phyloP scores from a whole-genome alignment of 2,329 filamentous ascomycete genomes.

The Microsporum canis region DNA sequence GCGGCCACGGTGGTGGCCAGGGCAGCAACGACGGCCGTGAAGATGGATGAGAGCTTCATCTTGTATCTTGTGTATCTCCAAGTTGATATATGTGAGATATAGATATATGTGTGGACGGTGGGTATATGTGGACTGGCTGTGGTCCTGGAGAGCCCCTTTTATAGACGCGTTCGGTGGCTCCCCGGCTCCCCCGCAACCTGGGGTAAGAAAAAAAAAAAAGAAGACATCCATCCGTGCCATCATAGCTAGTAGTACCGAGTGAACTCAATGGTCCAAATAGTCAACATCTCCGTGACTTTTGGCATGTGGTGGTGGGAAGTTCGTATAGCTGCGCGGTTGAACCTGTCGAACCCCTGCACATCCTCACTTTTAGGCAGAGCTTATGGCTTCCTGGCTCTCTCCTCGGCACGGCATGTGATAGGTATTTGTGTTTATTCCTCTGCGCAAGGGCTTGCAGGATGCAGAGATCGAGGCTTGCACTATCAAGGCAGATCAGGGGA shows the following conservation, averaged over 20 bases:
- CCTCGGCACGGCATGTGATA: neutral
- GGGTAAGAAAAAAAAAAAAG: neutral
- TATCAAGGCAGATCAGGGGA: neutral
- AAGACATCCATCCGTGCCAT: neutral
- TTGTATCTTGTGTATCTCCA: neutral
- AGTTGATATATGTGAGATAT: neutral
- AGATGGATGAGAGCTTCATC: conserved; percentile 1
- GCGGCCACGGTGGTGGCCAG: neutral
- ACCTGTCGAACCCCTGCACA: neutral
- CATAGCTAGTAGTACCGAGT: neutral
- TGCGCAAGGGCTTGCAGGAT: neutral
- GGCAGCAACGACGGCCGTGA: neutral
- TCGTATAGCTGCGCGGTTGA: neutral
- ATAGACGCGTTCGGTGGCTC: neutral
- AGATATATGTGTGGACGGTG: neutral
- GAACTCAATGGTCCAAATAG: neutral
- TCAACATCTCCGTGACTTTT: neutral
- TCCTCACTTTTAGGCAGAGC: neutral
- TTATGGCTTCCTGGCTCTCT: neutral
- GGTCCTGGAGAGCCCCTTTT: neutral
- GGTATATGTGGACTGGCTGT: neutral
- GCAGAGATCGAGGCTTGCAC: neutral
- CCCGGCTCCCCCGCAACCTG: neutral
- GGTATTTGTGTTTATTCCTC: too few species aligned
- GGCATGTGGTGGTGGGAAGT: neutral